A percentile compares a stretch with the other conserved stretches of the same genome.
phyloP scores from a whole-genome alignment of 2,329 filamentous ascomycete species.

The Fusarium sp. region DNA sequence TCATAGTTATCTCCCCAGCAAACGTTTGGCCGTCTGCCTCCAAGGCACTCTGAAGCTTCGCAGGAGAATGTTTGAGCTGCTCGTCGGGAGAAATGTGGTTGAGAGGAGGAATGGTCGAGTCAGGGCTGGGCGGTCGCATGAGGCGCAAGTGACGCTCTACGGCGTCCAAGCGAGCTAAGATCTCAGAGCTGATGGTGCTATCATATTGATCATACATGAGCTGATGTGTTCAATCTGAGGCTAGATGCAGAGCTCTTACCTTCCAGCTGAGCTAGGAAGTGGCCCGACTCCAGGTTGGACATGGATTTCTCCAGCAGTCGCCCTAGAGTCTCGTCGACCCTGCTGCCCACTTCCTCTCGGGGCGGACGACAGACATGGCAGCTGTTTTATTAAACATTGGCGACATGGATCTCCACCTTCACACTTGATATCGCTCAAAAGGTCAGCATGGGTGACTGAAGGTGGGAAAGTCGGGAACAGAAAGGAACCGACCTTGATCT shows the following conservation, averaged over 20 bases:
- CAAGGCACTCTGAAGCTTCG: constrained; percentile 20
- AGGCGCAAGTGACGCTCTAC: constrained; percentile 19
- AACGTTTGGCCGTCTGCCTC: constrained; percentile 34
- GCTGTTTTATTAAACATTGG: constrained; percentile 25
- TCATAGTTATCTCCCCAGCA: constrained; percentile 32
- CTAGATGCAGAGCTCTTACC: not conserved
- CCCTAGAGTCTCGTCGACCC: not conserved
- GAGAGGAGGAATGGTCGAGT: not conserved
- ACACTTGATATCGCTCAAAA: constrained; percentile 4
- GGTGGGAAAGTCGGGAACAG: not conserved
- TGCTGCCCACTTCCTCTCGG: constrained; percentile 16
- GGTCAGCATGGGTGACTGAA: not conserved
- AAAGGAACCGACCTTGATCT: constrained; percentile 25
- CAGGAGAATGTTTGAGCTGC: constrained; percentile 3
- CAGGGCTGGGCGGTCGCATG: constrained; percentile 3
- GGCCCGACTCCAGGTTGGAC: not conserved
- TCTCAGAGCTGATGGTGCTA: constrained; percentile 2
- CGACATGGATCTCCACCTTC: constrained; percentile 32
- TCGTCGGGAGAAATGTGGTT: constrained; percentile 9
- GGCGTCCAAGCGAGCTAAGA: constrained; percentile 14
- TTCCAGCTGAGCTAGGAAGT: not conserved
- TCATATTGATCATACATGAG: not conserved
- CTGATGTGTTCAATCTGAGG: not conserved
- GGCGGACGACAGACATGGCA: constrained; percentile 16
- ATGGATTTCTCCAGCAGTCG: not conserved